Base-by-base conservation (phyloP, 192 early-diverging fungal species). In the Entrophospora sp. region DNA sequence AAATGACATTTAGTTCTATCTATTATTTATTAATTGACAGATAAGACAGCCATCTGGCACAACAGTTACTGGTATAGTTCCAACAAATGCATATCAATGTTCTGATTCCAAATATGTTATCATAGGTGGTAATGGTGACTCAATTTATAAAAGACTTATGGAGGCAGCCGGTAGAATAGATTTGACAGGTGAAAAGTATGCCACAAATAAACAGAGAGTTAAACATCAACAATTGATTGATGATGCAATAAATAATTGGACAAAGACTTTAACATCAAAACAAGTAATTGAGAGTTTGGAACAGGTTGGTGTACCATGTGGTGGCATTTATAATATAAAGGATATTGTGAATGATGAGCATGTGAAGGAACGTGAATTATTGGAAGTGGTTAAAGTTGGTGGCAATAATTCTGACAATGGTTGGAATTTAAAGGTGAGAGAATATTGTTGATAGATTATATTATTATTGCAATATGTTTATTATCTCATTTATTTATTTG, bases 11-110 rank as follows among this genome's bases (percentile, higher is more conserved):
- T n/a, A n/a, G n/a, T n/a, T n/a, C n/a, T n/a, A n/a, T n/a, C n/a
- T n/a, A n/a, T 14, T 40, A 40, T 18, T 38, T 13, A 20, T 5
- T 31, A 34, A 14, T 12, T 14, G 16, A 25, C 36, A 75, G 73
- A 77, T 77, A 57, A 65, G 79, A 27, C 74, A 77, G 57, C 79
- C 79, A 38, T 80, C 79, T 22, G 77, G 77, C 25, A 80, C 76
- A 13, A 79, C 77, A 1, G 69, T 80, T 3, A 80, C 79, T 12
- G 79, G 79, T 22, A 80, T 80, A 59, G 76, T 77, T 14, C 76
- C 79, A 27, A 80, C 75, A 1, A 74, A 77, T 27, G 76, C 73
- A 0, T 80, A 78, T 43, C 73, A 66, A 7, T 78, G 76, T 57
- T 64, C 64, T 20, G 78, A 76, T 53, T 68, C 68, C 16, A 78